Evolutionary conservation across 2,329 filamentous ascomycete species (phyloP).

Genomic region (Zasmidium cellare): DNA sequence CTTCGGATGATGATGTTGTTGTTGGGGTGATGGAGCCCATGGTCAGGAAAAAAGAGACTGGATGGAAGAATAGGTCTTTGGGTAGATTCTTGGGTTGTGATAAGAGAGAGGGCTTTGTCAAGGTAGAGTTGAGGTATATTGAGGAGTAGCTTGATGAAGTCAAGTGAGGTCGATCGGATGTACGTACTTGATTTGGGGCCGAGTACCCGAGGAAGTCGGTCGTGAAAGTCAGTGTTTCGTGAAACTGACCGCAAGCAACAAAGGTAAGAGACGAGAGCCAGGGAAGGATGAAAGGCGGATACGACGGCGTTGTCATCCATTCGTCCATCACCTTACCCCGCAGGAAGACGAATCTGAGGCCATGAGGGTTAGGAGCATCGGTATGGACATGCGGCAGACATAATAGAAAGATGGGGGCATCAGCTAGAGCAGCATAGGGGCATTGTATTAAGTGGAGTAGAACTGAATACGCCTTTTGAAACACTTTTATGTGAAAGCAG

Average conservation of each 20-base stretch:
- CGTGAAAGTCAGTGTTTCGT: too few species aligned
- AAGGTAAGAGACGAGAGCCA: background rate
- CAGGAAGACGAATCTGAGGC: background rate
- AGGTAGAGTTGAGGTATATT: background rate
- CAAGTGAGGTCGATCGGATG: background rate
- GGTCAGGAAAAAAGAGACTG: too few species aligned
- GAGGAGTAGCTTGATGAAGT: background rate
- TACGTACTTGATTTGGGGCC: background rate
- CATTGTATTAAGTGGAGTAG: conserved; percentile 11
- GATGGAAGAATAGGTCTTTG: too few species aligned
- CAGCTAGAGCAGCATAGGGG: background rate
- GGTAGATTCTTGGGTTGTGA: background rate
- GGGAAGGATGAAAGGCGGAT: background rate
- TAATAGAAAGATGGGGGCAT: background rate
- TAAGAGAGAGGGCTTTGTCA: too few species aligned
- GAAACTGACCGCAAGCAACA: too few species aligned
- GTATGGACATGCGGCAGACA: too few species aligned
- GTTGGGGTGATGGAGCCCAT: conserved; percentile 4
- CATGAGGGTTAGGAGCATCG: background rate
- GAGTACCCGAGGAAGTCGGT: background rate
- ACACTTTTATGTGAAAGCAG: background rate
- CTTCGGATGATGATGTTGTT: too few species aligned
- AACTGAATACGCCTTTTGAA: conserved; percentile 6
- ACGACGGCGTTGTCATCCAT: background rate
- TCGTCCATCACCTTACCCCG: background rate